These are phyloP conservation scores for Cercospora berteroae DNA, from an alignment of 2,329 filamentous ascomycete genomes.

Conservation along the genomic window DNA sequence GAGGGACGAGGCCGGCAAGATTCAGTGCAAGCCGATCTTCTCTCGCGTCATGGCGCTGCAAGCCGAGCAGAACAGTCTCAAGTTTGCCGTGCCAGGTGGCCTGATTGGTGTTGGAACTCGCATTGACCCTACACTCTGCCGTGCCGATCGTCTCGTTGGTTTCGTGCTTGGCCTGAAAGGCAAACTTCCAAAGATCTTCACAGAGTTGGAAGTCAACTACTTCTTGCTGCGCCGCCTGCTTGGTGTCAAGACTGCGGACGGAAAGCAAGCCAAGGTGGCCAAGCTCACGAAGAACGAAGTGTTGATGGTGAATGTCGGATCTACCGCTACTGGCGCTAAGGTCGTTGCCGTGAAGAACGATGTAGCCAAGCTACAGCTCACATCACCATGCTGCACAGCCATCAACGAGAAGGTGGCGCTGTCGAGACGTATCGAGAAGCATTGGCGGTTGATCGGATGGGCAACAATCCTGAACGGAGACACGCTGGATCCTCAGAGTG, in stretches of 20 bases:
- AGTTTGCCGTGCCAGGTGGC: slow-evolving; percentile 96
- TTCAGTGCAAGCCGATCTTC: slow-evolving; percentile 97
- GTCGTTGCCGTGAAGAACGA: slow-evolving; percentile 96
- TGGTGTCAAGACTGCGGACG: slow-evolving; percentile 95
- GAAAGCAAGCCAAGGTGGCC: slow-evolving; percentile 98
- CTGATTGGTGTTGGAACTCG: slow-evolving; percentile 97
- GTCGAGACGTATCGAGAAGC: slow-evolving; percentile 96
- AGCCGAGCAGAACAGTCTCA: slow-evolving; percentile 96
- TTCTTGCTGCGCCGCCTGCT: slow-evolving; percentile 92
- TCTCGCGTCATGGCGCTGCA: slow-evolving; percentile 92
- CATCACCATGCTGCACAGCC: slow-evolving; percentile 82
- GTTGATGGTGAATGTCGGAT: slow-evolving; percentile 99
- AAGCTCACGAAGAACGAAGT: slow-evolving; percentile 98
- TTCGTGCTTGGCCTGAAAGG: slow-evolving; percentile 96
- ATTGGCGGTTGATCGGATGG: slow-evolving; percentile 95
- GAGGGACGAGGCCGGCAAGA: slow-evolving; percentile 86
- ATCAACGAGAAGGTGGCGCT: slow-evolving; percentile 97
- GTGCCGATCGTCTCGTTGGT: slow-evolving; percentile 97
- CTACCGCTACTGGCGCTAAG: slow-evolving; percentile 95
- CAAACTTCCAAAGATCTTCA: slow-evolving; percentile 92
- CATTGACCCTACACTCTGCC: slow-evolving; percentile 95
- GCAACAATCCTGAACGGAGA: slow-evolving; percentile 29
- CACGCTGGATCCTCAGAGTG: slow-evolving; percentile 25
- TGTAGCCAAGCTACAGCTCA: slow-evolving; percentile 90
- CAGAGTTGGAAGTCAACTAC: slow-evolving; percentile 98